These are phyloP conservation scores for Conticribra weissflogii DNA, from an alignment of 108 stramenopile species.

Conservation along the genomic window DNA sequence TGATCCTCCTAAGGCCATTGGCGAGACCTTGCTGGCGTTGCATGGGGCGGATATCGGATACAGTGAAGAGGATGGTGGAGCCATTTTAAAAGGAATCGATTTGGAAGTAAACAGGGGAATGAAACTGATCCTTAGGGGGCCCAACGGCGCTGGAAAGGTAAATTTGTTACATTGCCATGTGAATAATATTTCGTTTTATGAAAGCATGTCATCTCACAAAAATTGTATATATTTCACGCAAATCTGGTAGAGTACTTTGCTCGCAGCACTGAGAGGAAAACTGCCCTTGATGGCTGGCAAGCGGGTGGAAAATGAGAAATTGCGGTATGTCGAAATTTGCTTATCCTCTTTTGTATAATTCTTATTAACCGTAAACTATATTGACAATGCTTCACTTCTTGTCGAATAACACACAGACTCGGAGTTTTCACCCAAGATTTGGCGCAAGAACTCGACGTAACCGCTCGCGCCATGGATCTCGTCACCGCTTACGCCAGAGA, in stretches of 20 bases:
- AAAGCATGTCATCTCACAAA: too few relatives aligned
- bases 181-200: too few relatives aligned
- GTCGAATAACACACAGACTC: background rate
- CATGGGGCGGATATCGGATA: slow-evolving; percentile 73
- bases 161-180: too few relatives aligned
- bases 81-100: slow-evolving; percentile 40
- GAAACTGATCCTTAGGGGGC: slow-evolving; percentile 68
- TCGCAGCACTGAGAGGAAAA: slow-evolving; percentile 84
- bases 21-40: slow-evolving; percentile 64
- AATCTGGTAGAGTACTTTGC: too few relatives aligned
- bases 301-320: slow-evolving; percentile 67
- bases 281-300: slow-evolving; percentile 69
- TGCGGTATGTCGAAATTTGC: slow-evolving; percentile 46
- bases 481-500: slow-evolving; percentile 74
- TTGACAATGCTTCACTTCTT: background rate
- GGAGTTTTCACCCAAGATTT: slow-evolving; percentile 90
- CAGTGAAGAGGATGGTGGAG: slow-evolving; percentile 34
- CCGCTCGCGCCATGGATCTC: slow-evolving; percentile 76
- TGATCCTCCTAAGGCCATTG: slow-evolving; percentile 69
- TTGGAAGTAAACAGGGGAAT: slow-evolving; percentile 46
- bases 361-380: background rate
- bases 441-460: slow-evolving; percentile 84
- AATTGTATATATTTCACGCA: too few relatives aligned
- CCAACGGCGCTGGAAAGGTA: too few relatives aligned
- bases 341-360: too few relatives aligned